Conservation (phyloP, 495 filamentous ascomycete genomes). For the Wilcoxina mikolae region DNA sequence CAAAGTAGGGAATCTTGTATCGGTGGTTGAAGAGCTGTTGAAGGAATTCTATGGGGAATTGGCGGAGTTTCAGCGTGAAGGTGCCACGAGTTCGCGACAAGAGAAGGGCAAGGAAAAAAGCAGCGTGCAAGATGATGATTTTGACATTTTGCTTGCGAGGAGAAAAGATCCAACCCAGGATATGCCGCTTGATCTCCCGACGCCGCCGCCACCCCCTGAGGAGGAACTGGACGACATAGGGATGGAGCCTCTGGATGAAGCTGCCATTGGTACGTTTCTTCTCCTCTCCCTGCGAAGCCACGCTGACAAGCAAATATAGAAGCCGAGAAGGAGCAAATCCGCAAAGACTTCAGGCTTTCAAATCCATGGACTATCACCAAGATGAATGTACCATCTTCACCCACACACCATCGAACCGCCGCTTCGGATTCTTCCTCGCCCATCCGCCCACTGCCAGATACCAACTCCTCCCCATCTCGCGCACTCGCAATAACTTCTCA, state of each 20-base stretch:
- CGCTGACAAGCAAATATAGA: neutral
- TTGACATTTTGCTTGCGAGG: constrained; percentile 28
- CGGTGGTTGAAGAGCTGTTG: constrained; percentile 43
- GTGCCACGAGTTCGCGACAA: neutral
- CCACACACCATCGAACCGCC: constrained; percentile 2
- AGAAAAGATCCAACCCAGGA: constrained; percentile 10
- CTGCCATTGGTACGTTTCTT: too few relatives aligned
- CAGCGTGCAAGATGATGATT: constrained; percentile 6
- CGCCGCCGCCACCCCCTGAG: neutral
- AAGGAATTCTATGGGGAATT: constrained; percentile 40
- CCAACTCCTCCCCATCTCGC: constrained; percentile 9
- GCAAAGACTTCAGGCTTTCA: constrained; percentile 28
- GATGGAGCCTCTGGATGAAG: neutral
- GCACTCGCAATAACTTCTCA: neutral
- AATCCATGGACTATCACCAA: constrained; percentile 51
- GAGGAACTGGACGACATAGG: neutral
- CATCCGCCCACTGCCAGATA: neutral
- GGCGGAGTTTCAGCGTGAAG: constrained; percentile 7
- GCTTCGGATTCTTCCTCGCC: neutral
- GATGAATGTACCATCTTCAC: constrained; percentile 34
- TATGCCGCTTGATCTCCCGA: neutral
- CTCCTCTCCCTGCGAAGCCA: neutral
- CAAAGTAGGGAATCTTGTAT: constrained; percentile 33
- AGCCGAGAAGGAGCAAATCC: constrained; percentile 10
- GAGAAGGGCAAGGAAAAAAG: constrained; percentile 6